These are phyloP conservation scores for Chaetomiaceae sp. DNA, from an alignment of 2,329 filamentous ascomycete genomes.

Conservation along the genomic window DNA sequence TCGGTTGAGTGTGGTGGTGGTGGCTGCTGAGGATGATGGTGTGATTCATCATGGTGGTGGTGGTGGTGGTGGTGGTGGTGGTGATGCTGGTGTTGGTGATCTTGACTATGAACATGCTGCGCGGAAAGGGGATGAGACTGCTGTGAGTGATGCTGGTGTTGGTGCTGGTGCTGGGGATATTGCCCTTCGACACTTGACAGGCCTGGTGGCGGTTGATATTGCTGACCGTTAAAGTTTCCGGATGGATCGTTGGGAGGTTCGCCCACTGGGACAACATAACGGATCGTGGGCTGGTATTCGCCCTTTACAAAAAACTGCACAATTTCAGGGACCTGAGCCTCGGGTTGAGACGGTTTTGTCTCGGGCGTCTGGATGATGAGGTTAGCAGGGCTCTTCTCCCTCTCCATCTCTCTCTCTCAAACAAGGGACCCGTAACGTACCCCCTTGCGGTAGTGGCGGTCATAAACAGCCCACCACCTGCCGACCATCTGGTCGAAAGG, in stretches of 20 bases:
- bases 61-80: background rate
- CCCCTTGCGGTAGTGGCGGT: constrained; percentile 67
- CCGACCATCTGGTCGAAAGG: constrained; percentile 80
- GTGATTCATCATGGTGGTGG: constrained; percentile 10
- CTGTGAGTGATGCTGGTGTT: constrained; percentile 16
- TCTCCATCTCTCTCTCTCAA: too few species aligned
- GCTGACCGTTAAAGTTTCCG: constrained; percentile 28
- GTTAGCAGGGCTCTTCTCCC: constrained; percentile 4
- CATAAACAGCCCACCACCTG: constrained; percentile 93
- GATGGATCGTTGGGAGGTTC: constrained; percentile 29
- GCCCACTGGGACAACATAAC: constrained; percentile 31
- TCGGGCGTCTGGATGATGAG: constrained; percentile 1
- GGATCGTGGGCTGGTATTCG: constrained; percentile 41
- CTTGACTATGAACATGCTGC: constrained; percentile 19
- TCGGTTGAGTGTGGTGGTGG: constrained; percentile 22
- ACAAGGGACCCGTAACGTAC: constrained; percentile 35
- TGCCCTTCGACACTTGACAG: constrained; percentile 23
- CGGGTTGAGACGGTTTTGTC: constrained; percentile 2
- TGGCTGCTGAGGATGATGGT: background rate
- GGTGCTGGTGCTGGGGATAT: constrained; percentile 23
- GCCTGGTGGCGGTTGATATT: constrained; percentile 26
- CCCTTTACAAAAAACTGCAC: constrained; percentile 52
- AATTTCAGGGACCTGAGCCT: constrained; percentile 31
- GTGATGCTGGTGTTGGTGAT: constrained; percentile 17
- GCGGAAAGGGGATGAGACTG: constrained; percentile 15